Percentiles rank a stretch among this genome's conserved stretches.
These are phyloP conservation scores for Cryptococcus sp. DNA, from an alignment of 1,284 basidiomycete genomes.

Conservation along the genomic window DNA sequence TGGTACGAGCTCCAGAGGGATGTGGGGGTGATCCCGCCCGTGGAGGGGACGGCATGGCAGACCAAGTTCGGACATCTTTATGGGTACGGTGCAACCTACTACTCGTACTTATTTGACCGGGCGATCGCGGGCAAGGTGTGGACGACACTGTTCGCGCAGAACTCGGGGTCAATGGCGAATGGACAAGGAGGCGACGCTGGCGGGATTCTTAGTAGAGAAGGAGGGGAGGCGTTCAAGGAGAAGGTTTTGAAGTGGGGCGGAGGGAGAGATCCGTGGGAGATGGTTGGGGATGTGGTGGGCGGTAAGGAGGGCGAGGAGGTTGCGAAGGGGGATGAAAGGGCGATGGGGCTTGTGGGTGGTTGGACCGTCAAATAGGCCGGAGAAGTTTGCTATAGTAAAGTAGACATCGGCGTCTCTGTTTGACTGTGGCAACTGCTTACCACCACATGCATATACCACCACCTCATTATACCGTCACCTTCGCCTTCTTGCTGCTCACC, in stretches of 20 bases:
- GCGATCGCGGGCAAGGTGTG: conserved; percentile 91
- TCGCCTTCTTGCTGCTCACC: conserved; percentile 2
- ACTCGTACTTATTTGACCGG: conserved; percentile 93
- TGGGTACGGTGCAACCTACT: conserved; percentile 96
- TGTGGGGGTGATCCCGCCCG: conserved; percentile 74
- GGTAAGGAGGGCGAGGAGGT: conserved; percentile 38
- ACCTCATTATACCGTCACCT: background rate
- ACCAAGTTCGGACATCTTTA: conserved; percentile 93
- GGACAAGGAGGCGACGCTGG: background rate
- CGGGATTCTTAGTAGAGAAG: conserved; percentile 55
- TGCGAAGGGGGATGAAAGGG: conserved; percentile 64
- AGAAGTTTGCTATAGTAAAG: background rate
- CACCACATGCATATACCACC: too few species aligned
- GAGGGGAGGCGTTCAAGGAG: conserved; percentile 74
- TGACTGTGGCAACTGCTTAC: conserved; percentile 1
- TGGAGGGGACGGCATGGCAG: conserved; percentile 82
- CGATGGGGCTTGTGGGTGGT: conserved; percentile 82
- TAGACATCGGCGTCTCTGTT: background rate
- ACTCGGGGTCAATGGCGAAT: background rate
- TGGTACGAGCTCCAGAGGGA: conserved; percentile 64
- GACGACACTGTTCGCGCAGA: conserved; percentile 63
- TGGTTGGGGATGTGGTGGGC: conserved; percentile 73
- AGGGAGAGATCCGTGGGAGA: conserved; percentile 87
- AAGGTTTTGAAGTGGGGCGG: conserved; percentile 80
- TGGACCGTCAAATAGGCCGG: conserved; percentile 55